Evolutionary conservation across 1,139 yeast genomes (phyloP).

Genomic region (Debaryomycetaceae sp.): DNA sequence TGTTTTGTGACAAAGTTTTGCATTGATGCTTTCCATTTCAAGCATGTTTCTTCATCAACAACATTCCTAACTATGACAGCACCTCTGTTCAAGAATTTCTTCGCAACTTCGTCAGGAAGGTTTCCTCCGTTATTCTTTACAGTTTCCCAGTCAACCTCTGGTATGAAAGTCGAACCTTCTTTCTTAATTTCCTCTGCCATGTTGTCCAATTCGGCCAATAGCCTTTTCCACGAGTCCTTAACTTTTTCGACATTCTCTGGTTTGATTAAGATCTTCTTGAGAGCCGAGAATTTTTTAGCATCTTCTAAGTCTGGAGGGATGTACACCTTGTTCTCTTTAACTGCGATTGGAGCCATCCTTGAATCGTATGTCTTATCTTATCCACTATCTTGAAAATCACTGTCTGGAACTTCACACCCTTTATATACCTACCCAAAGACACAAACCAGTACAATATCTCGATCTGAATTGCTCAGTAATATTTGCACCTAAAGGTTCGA

Average conservation of each 20-base stretch:
- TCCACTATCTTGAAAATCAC: no score
- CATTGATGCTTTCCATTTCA: constrained; percentile 16
- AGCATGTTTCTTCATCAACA: constrained; percentile 22
- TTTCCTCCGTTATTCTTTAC: constrained; percentile 8
- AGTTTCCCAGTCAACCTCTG: constrained; percentile 12
- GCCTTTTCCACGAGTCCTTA: constrained; percentile 21
- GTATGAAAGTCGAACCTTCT: constrained; percentile 17
- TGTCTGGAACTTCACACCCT: no score
- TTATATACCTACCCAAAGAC: no score
- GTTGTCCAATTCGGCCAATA: constrained; percentile 16
- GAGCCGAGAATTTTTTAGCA: constrained; percentile 5
- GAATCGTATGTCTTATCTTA: background rate
- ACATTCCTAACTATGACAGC: constrained; percentile 27
- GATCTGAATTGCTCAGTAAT: no score
- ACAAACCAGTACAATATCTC: no score
- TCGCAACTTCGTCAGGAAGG: constrained; percentile 10
- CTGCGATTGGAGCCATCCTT: background rate
- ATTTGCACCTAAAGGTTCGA: no score
- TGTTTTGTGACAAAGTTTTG: constrained; percentile 16
- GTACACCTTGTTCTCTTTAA: background rate
- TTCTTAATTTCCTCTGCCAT: constrained; percentile 17
- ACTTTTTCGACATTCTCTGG: constrained; percentile 16
- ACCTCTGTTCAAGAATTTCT: constrained; percentile 17
- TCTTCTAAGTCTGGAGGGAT: constrained; percentile 1
- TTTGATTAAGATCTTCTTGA: constrained; percentile 20